Conservation (phyloP, 352 stramenopile genomes). For the Plasmopara viticola region DNA sequence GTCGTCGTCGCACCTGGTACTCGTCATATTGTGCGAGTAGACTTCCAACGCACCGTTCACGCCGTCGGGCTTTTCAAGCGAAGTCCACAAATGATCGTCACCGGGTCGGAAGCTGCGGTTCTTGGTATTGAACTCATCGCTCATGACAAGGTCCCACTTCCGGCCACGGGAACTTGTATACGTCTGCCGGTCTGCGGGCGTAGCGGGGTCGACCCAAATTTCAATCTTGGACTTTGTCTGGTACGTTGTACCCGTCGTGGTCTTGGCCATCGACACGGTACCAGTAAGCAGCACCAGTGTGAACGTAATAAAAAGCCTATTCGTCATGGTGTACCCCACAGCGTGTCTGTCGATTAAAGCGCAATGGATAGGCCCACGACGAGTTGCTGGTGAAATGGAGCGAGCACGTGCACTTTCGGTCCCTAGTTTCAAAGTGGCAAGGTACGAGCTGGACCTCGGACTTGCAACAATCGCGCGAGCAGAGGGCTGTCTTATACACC, state of each 20-base stretch:
- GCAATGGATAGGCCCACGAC: not conserved
- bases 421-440: not conserved
- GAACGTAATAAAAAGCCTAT: not conserved
- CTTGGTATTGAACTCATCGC: constrained; percentile 91
- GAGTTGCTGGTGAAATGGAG: not conserved
- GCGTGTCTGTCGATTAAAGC: not conserved
- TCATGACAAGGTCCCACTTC: constrained; percentile 80
- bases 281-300: constrained; percentile 8
- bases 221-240: constrained; percentile 29
- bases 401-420: not conserved
- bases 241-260: constrained; percentile 18
- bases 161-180: constrained; percentile 43
- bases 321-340: not conserved
- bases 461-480: not conserved
- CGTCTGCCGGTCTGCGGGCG: constrained; percentile 25
- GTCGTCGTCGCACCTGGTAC: constrained; percentile 41
- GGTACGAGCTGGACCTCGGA: not conserved
- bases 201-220: constrained; percentile 59
- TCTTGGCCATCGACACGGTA: constrained; percentile 10
- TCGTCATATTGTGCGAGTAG: constrained; percentile 83
- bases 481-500: not conserved
- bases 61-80: constrained; percentile 91
- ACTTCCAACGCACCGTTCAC: constrained; percentile 86
- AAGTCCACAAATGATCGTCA: constrained; percentile 92
- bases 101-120: constrained; percentile 89